Evolutionary conservation across 225 moss, liverwort and hornwort species (phyloP), one percentile per base, ranked within the genome.

Genomic region (Rhytidiadelphus loreus): DNA sequence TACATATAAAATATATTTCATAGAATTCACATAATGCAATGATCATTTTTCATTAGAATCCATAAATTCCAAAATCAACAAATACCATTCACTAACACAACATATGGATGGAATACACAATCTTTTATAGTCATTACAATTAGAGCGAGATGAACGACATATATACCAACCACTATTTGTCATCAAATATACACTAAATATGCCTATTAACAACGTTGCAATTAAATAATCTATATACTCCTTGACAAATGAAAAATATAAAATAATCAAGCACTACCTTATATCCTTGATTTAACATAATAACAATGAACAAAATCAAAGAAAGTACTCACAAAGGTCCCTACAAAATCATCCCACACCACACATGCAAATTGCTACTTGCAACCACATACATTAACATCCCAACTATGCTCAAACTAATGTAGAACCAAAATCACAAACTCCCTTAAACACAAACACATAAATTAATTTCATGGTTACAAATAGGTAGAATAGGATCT

Each of bases 241-340:
- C 24, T 69, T 69, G 2, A 5, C 14, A 6, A 37, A 66, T 22
- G 7, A 39, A 37, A 22, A 3, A 0, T 46, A 72, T 46, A 30
- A 29, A 23, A 73, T 46, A 30, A 18, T 73, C 17, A 46, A 11
- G 0, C 0, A 11, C 18, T 30, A 73, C 1, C 16, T 7, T 30
- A 48, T 30, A 19, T 18, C 19, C 4, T 73, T 12, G 0, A 11
- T 7, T 11, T 10, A 73, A 30, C 2, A 29, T 30, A 18, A 72
- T 9, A 72, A 44, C 11, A 30, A 43, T 48, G 30, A 30, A 18
- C 48, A 73, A 46, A 73, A 29, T 19, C 48, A 73, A 73, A 30
- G 4, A 48, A 11, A 6, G 19, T 18, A 48, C 0, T 73, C 0
- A 11, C 18, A 18, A 48, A 73, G 7, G 0, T 11, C 2, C 18